These are phyloP conservation scores for Penicillium cosmopolitanum DNA, from an alignment of 495 filamentous ascomycete species.

Conservation along the genomic window DNA sequence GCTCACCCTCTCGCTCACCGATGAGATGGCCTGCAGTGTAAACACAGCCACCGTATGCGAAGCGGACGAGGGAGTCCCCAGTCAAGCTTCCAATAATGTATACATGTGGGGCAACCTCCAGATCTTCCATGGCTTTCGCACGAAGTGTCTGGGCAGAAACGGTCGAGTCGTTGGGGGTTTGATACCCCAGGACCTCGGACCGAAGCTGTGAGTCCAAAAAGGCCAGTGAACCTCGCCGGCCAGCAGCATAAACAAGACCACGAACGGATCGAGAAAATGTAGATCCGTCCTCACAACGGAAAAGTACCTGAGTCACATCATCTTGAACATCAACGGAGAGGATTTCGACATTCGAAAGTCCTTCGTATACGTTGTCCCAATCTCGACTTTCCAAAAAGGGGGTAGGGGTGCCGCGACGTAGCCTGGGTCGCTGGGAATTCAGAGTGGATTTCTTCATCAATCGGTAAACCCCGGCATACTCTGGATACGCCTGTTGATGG, in stretches of 20 bases:
- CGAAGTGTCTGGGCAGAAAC: slow-evolving; percentile 62
- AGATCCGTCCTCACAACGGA: slow-evolving; percentile 51
- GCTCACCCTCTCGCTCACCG: slow-evolving; percentile 19
- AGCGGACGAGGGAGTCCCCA: slow-evolving; percentile 67
- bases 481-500: slow-evolving; percentile 67
- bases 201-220: slow-evolving; percentile 57
- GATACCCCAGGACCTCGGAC: slow-evolving; percentile 49
- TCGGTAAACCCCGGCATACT: slow-evolving; percentile 66
- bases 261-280: slow-evolving; percentile 48
- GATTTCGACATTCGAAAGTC: slow-evolving; percentile 60
- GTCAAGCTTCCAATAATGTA: slow-evolving; percentile 67
- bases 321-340: slow-evolving; percentile 40
- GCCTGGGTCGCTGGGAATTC: slow-evolving; percentile 29
- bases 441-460: slow-evolving; percentile 62
- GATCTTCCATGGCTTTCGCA: slow-evolving; percentile 52
- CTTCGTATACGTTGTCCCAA: slow-evolving; percentile 60
- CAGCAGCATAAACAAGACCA: slow-evolving; percentile 62
- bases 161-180: slow-evolving; percentile 27
- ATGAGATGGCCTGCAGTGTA: slow-evolving; percentile 61
- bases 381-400: slow-evolving; percentile 50
- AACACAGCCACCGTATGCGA: slow-evolving; percentile 64
- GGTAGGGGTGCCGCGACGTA: slow-evolving; percentile 43
- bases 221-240: slow-evolving; percentile 59
- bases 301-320: slow-evolving; percentile 44
- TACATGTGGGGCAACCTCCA: slow-evolving; percentile 59